Percentiles rank a stretch among this genome's conserved stretches.
phyloP scores from a whole-genome alignment of 2,329 filamentous ascomycete species.

The Metarhizium robertsii region DNA sequence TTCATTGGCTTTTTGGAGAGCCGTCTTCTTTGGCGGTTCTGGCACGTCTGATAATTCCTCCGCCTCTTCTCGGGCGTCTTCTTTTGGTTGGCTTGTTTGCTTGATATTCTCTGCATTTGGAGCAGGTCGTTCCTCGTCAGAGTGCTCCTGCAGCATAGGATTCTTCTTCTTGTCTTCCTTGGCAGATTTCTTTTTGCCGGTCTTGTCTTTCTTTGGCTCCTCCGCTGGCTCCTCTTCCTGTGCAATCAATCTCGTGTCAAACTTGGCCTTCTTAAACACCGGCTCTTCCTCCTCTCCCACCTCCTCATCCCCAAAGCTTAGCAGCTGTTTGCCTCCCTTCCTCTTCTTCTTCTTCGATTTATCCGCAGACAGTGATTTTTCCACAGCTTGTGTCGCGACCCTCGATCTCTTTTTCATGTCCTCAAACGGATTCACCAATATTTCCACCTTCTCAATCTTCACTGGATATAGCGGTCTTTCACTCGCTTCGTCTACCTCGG shows the following conservation, averaged over 20 bases:
- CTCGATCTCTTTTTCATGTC: slow-evolving; percentile 66
- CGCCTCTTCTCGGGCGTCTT: slow-evolving; percentile 8
- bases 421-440: slow-evolving; percentile 73
- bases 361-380: slow-evolving; percentile 24
- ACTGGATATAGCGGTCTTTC: slow-evolving; percentile 82
- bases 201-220: slow-evolving; percentile 16
- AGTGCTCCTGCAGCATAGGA: slow-evolving; percentile 7
- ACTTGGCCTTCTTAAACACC: slow-evolving; percentile 66
- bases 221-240: slow-evolving; percentile 30
- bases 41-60: slow-evolving; percentile 15
- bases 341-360: slow-evolving; percentile 60
- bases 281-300: slow-evolving; percentile 37
- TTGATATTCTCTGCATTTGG: not conserved
- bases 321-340: slow-evolving; percentile 64
- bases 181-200: slow-evolving; percentile 18
- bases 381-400: slow-evolving; percentile 37
- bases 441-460: slow-evolving; percentile 64
- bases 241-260: slow-evolving; percentile 65
- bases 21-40: slow-evolving; percentile 32
- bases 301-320: slow-evolving; percentile 71
- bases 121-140: slow-evolving; percentile 10
- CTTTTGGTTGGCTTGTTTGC: not conserved
- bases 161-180: slow-evolving; percentile 22
- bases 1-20: slow-evolving; percentile 63
- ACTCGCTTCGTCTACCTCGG: slow-evolving; percentile 66